A percentile compares a stretch with the other conserved stretches of the same genome.
Conservation (phyloP, 176 grass and related monocot genomes). For the Carex littledalei region DNA sequence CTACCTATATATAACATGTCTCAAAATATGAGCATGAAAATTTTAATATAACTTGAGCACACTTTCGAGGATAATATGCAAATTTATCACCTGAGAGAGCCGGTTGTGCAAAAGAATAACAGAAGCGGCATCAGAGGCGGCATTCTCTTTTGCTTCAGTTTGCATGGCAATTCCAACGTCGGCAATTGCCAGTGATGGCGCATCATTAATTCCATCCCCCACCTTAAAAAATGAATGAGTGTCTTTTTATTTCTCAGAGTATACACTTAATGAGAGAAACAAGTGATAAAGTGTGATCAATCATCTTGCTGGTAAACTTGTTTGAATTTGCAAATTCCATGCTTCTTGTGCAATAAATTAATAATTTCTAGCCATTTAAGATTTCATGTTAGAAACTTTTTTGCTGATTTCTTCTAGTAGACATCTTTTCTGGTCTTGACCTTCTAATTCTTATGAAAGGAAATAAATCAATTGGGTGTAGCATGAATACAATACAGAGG, state of each 20-base stretch:
- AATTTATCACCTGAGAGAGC: slow-evolving; percentile 57
- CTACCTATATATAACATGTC: slow-evolving; percentile 33
- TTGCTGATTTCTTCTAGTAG: neutral
- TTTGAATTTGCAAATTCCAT: neutral
- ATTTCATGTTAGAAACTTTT: neutral
- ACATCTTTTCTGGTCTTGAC: neutral
- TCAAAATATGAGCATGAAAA: neutral
- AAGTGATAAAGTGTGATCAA: neutral
- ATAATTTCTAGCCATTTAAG: neutral
- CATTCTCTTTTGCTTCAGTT: slow-evolving; percentile 78
- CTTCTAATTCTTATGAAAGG: neutral
- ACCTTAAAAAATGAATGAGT: slow-evolving; percentile 41
- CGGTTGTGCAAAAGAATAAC: slow-evolving; percentile 85
- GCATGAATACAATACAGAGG: neutral
- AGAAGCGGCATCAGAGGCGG: slow-evolving; percentile 85
- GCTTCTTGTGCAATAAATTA: neutral
- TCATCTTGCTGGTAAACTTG: neutral
- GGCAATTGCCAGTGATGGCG: slow-evolving; percentile 79
- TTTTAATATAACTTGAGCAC: neutral
- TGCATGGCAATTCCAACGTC: slow-evolving; percentile 87
- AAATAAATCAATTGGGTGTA: neutral
- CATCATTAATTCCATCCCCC: slow-evolving; percentile 96
- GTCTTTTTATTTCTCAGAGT: neutral
- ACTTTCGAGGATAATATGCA: neutral
- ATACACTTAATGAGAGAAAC: neutral